Evolutionary conservation across 164 flowering plant species (phyloP).

Genomic region (Cinnamomum micranthum): DNA sequence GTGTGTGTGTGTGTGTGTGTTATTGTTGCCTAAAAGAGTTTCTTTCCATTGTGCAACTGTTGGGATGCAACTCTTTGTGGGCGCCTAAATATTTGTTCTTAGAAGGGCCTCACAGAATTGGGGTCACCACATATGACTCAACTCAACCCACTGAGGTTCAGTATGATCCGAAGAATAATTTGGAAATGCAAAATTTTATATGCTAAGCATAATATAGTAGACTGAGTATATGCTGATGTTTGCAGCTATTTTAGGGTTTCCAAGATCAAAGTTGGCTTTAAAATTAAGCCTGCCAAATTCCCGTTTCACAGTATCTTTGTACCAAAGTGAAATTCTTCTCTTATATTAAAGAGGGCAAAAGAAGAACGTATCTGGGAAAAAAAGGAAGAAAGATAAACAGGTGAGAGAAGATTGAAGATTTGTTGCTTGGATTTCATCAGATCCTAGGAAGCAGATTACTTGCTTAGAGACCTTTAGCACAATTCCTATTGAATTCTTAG

Average conservation of each 20-base stretch:
- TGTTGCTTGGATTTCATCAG: background rate
- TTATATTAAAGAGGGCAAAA: background rate
- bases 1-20: background rate
- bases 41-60: background rate
- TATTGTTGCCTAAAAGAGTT: background rate
- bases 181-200: too few species aligned
- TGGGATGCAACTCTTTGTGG: background rate
- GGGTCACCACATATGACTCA: too few species aligned
- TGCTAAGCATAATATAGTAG: too few species aligned
- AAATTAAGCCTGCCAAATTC: background rate
- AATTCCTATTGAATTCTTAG: too few species aligned
- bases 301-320: background rate
- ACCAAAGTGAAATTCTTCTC: background rate
- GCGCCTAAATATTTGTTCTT: background rate
- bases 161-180: too few species aligned
- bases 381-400: background rate
- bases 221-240: too few species aligned
- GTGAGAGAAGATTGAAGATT: background rate
- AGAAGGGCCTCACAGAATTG: background rate
- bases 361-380: background rate
- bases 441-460: background rate
- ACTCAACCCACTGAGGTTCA: too few species aligned
- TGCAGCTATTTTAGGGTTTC: background rate
- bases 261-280: background rate
- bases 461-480: too few species aligned